A percentile compares a stretch with the other conserved stretches of the same genome.
phyloP scores from a whole-genome alignment of 441 rosid species.

The Gossypium davidsonii region DNA sequence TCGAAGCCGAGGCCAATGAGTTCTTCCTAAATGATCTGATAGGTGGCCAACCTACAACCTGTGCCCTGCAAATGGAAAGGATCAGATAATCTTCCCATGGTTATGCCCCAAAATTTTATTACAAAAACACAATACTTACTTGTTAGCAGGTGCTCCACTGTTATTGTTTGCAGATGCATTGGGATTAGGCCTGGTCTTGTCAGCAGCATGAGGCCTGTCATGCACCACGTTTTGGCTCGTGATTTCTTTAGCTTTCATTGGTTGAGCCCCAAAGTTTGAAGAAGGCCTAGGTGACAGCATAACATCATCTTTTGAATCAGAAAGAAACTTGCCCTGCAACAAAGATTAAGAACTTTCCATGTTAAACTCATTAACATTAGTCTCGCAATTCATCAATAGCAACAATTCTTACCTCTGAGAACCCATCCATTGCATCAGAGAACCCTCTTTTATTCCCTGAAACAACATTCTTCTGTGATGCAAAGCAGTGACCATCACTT shows the following conservation, averaged over 20 bases:
- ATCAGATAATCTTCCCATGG: neutral
- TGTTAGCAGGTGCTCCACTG: constrained; percentile 32
- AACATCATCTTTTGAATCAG: constrained; percentile 37
- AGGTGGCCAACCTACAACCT: constrained; percentile 82
- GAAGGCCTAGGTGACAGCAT: constrained; percentile 52
- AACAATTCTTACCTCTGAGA: constrained; percentile 24
- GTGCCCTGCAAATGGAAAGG: constrained; percentile 43
- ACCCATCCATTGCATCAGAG: constrained; percentile 46
- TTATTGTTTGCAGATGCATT: constrained; percentile 22
- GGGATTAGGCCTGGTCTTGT: constrained; percentile 24
- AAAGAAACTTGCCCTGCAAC: constrained; percentile 46
- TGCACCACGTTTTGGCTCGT: constrained; percentile 22
- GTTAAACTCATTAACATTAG: constrained; percentile 8
- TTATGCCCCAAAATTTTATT: neutral
- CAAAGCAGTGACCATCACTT: constrained; percentile 25
- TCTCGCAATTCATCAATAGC: neutral
- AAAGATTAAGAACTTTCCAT: constrained; percentile 16
- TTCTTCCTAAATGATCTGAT: constrained; percentile 57
- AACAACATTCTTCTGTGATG: constrained; percentile 25
- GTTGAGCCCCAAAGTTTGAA: constrained; percentile 38
- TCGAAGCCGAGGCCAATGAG: constrained; percentile 49
- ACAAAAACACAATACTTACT: constrained; percentile 21
- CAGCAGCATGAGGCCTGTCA: constrained; percentile 34
- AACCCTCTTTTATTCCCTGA: constrained; percentile 48
- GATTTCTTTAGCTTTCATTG: constrained; percentile 39